Evolutionary conservation across 257 asterid species (phyloP), one percentile per base, ranked within the genome.

Genomic region (Solanum chiquidenum): DNA sequence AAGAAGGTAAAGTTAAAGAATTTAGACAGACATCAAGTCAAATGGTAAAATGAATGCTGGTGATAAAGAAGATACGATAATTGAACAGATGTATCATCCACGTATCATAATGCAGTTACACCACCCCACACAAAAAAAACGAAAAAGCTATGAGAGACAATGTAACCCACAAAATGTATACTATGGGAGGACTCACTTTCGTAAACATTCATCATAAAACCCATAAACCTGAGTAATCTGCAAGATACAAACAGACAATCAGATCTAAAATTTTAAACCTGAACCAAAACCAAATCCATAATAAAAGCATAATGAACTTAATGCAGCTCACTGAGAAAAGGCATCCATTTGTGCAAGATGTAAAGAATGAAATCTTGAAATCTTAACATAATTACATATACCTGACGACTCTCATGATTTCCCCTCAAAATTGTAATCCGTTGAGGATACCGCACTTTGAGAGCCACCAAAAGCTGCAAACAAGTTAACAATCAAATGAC

Each of bases 391-490:
- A 49, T 49, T 11, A 66, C 9, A 79, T 29, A 86, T 91, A 95
- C 98, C 98, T 92, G 94, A 27, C 94, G 91, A 80, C 98, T 95
- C 89, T 95, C 98, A 75, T 95, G 98, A 90, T 95, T 95, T 90
- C 98, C 98, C 82, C 98, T 93, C 74, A 95, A 93, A 91, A 94
- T 90, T 69, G 95, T 91, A 58, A 91, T 90, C 82, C 92, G 87
- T 71, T 90, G 92, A 83, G 94, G 86, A 88, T 93, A 93, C 12
- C 94, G 92, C 91, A 90, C 92, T 88, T 93, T 93, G 72, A 93
- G 91, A 46, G 94, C 92, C 12, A 90, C 95, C 86, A 93, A 88
- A 86, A 91, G 91, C 95, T 91, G 94, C 69, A n/a, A 80, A 62
- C 23, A 18, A 37, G 35, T 79, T 52, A 69, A 14, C 49, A 86